Evolutionary conservation across 495 filamentous ascomycete species (phyloP).

Genomic region (Cladorrhinum samala): DNA sequence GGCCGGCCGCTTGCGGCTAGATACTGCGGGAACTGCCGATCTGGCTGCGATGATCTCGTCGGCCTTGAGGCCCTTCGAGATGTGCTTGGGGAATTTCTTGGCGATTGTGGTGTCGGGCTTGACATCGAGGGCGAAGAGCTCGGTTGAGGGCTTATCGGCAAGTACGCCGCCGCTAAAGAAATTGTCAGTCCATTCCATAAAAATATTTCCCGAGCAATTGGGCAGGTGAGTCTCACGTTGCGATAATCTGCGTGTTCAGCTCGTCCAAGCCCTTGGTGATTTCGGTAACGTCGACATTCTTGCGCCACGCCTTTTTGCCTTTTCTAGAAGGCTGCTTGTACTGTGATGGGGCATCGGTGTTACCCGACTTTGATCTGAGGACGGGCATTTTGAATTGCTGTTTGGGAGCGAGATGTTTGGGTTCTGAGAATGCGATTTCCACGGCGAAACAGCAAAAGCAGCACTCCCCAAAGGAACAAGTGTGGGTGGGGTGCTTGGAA

Average conservation of each 20-base stretch:
- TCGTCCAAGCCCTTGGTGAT: constrained; percentile 76
- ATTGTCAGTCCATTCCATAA: too few relatives aligned
- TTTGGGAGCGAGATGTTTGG: background rate
- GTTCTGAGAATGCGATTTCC: background rate
- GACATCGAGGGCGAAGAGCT: constrained; percentile 75
- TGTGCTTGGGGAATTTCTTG: constrained; percentile 54
- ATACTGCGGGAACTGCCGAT: constrained; percentile 71
- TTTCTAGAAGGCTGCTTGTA: constrained; percentile 86
- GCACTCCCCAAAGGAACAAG: background rate
- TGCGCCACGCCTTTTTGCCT: constrained; percentile 97
- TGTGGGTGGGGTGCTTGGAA: constrained; percentile 9
- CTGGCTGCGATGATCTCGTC: constrained; percentile 87
- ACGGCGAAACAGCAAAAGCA: background rate
- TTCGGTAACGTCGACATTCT: constrained; percentile 89
- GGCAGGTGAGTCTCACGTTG: constrained; percentile 55
- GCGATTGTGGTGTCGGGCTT: constrained; percentile 19
- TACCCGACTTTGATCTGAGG: constrained; percentile 18
- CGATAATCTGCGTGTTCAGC: constrained; percentile 79
- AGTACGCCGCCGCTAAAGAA: constrained; percentile 61
- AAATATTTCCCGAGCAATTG: background rate
- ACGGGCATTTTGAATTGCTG: constrained; percentile 22
- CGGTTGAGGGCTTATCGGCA: constrained; percentile 65
- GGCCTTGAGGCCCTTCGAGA: constrained; percentile 66
- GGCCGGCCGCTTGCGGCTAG: constrained; percentile 64
- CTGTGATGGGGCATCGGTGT: constrained; percentile 44